Evolutionary conservation across 306 rosid genomes (phyloP).

Genomic region (Neltuma alba): DNA sequence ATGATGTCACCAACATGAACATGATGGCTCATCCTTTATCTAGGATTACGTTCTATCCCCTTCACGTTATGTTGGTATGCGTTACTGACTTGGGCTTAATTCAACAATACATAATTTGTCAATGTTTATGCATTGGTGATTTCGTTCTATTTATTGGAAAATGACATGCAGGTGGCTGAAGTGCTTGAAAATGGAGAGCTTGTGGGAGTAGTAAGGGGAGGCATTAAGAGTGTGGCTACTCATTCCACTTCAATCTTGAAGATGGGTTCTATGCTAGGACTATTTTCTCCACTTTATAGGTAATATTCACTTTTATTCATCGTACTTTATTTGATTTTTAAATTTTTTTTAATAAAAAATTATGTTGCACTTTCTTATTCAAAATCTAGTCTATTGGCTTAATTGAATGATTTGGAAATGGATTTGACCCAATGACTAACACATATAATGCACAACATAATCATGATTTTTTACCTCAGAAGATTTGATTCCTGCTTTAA

Average conservation of each 20-base stretch:
- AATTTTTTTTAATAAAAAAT: too few relatives aligned
- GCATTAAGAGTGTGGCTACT: slow-evolving; percentile 63
- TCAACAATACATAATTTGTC: background rate
- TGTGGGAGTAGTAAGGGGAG: slow-evolving; percentile 76
- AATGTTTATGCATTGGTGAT: background rate
- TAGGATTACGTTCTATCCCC: slow-evolving; percentile 78
- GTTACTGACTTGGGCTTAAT: slow-evolving; percentile 17
- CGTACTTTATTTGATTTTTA: background rate
- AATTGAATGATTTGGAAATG: too few relatives aligned
- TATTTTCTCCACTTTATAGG: slow-evolving; percentile 69
- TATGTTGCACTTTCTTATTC: too few relatives aligned
- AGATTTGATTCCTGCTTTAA: too few relatives aligned
- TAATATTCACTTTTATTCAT: background rate
- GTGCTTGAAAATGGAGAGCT: slow-evolving; percentile 59
- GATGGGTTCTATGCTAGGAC: slow-evolving; percentile 75
- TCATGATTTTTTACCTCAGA: too few relatives aligned
- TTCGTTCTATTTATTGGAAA: background rate
- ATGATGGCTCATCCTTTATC: slow-evolving; percentile 65
- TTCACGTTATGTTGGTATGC: slow-evolving; percentile 75
- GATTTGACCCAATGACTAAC: too few relatives aligned
- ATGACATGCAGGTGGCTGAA: slow-evolving; percentile 62
- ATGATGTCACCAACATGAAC: slow-evolving; percentile 50
- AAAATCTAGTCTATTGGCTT: too few relatives aligned
- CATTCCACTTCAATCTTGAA: slow-evolving; percentile 47
- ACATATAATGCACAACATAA: too few relatives aligned